These are phyloP conservation scores for Exophiala mesophila DNA, from an alignment of 2,329 filamentous ascomycete genomes.

Conservation along the genomic window DNA sequence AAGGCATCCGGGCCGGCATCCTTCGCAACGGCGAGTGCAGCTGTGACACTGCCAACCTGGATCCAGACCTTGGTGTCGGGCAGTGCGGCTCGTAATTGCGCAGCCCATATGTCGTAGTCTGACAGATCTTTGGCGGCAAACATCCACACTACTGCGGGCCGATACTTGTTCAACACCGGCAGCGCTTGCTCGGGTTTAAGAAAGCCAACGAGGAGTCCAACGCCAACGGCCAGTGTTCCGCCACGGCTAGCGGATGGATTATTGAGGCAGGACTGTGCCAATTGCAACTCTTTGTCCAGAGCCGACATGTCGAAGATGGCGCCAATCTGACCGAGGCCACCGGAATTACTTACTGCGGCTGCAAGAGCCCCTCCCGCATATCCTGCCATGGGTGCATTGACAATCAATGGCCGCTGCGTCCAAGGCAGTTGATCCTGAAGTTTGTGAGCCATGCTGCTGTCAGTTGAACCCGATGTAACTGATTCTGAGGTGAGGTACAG, in stretches of 20 bases:
- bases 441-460: background rate
- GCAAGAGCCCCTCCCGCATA: slow-evolving; percentile 55
- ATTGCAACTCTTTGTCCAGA: slow-evolving; percentile 29
- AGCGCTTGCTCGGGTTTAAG: slow-evolving; percentile 6
- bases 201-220: slow-evolving; percentile 38
- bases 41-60: slow-evolving; percentile 46
- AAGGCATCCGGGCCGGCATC: slow-evolving; percentile 42
- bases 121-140: slow-evolving; percentile 31
- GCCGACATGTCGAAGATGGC: slow-evolving; percentile 47
- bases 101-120: slow-evolving; percentile 40
- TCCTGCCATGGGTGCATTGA: slow-evolving; percentile 63
- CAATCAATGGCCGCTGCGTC: slow-evolving; percentile 40
- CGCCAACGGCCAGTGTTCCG: slow-evolving; percentile 32
- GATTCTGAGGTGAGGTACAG: too few relatives aligned
- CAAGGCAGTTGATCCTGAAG: slow-evolving; percentile 7
- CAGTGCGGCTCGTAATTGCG: slow-evolving; percentile 34
- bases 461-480: too few relatives aligned
- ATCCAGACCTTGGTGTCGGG: slow-evolving; percentile 46
- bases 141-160: slow-evolving; percentile 36
- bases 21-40: slow-evolving; percentile 39
- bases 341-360: slow-evolving; percentile 53
- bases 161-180: slow-evolving; percentile 28
- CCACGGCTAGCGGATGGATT: slow-evolving; percentile 4
- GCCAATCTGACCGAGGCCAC: slow-evolving; percentile 50
- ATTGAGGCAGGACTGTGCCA: slow-evolving; percentile 25